Evolutionary conservation across 768 basidiomycete species (phyloP).

Genomic region (Russula ochroleuca): DNA sequence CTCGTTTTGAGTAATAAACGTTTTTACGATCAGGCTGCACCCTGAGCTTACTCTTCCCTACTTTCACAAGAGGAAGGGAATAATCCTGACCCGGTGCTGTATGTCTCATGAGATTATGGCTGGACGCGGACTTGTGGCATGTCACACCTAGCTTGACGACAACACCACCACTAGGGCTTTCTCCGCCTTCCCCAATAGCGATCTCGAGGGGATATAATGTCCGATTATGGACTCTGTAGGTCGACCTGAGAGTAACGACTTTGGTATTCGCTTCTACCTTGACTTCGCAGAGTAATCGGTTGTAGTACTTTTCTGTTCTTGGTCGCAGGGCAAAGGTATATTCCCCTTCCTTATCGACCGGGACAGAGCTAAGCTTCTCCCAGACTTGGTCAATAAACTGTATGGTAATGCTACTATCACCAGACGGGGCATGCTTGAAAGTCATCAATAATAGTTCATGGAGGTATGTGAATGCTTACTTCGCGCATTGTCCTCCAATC

Average conservation of each 20-base stretch:
- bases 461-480: slow-evolving; percentile 40
- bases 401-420: slow-evolving; percentile 83
- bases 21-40: slow-evolving; percentile 89
- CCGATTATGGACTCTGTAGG: slow-evolving; percentile 84
- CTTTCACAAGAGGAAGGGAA: slow-evolving; percentile 85
- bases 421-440: slow-evolving; percentile 44
- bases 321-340: slow-evolving; percentile 85
- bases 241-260: slow-evolving; percentile 88
- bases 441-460: neutral
- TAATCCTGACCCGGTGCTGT: slow-evolving; percentile 81
- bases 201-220: slow-evolving; percentile 91
- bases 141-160: slow-evolving; percentile 60
- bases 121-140: neutral
- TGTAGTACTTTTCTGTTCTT: slow-evolving; percentile 62
- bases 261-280: slow-evolving; percentile 90
- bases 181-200: slow-evolving; percentile 79
- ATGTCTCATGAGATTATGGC: neutral
- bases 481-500: slow-evolving; percentile 94
- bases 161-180: slow-evolving; percentile 73
- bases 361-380: slow-evolving; percentile 84
- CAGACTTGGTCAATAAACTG: slow-evolving; percentile 80
- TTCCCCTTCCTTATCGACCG: slow-evolving; percentile 92
- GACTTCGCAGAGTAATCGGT: slow-evolving; percentile 85
- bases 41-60: slow-evolving; percentile 73
- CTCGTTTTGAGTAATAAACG: neutral